Base-by-base conservation (phyloP, 2,329 filamentous ascomycete species). In the Aspergillus glaucus region DNA sequence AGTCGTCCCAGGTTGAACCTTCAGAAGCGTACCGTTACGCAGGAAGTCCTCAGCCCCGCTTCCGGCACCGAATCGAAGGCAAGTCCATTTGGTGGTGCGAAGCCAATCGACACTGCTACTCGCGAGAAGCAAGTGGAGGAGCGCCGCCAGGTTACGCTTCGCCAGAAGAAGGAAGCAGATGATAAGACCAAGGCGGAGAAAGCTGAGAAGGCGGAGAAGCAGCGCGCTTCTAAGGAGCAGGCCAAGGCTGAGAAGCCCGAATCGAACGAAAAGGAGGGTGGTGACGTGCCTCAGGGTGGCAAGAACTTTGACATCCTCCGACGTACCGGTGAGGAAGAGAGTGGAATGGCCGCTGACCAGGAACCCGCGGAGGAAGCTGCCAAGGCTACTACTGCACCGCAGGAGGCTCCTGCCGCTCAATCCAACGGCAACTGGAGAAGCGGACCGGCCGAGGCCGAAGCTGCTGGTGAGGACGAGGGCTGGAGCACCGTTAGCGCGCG, bases 1-100 rank as follows among this genome's bases (percentile, higher is more conserved):
- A 73, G 76, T 47, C 85, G 93, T 50, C 93, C 93, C 28, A 89
- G 81, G 64, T 74, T 98, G 62, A 93, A 97, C 69, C 81, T 98
- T 22, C 75, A 84, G 55, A 97, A 97, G 80, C 84, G 93, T 58
- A 96, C 91, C 3, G 88, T 96, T 10, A 85, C 91, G 0, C 91
- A 95, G 61, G 78, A 83, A 21, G 75, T 82, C 9, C 63, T 76
- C 14, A 65, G 64, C 47, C 62, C 74, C 45, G 64, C 76, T 48
- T 64, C 70, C 14, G 61, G 66, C 15, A 65, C 73, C 26, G 86
- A 93, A 62, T 76, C 87, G 39, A 97, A 96, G 76, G 80, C 90
- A 22, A 97, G 86, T 69, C 90, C 90, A 37, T 98, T 98, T 66
- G 93, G 93, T 62, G 91, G 87, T 52, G 93, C 93, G 49, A 85